These are phyloP conservation scores for Leccinum fallax DNA, from an alignment of 1,284 basidiomycete species.

Conservation along the genomic window DNA sequence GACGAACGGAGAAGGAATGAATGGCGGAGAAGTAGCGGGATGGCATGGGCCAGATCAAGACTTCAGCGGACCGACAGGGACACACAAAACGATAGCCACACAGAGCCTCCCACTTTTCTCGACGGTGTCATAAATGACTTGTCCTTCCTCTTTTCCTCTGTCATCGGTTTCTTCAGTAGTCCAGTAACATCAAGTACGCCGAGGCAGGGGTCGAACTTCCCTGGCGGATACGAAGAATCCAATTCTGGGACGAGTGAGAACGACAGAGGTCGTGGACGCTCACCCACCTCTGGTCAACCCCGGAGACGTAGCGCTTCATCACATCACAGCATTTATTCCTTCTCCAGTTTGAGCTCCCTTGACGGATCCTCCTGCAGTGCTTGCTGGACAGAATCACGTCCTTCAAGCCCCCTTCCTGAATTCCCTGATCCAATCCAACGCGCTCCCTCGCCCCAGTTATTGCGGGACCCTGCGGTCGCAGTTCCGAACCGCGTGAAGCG, in stretches of 20 bases:
- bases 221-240: constrained; percentile 14
- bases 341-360: constrained; percentile 54
- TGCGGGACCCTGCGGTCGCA: constrained; percentile 15
- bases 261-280: constrained; percentile 1
- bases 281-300: neutral
- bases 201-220: constrained; percentile 7
- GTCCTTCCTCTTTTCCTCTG: constrained; percentile 17
- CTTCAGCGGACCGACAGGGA: constrained; percentile 1
- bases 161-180: constrained; percentile 15
- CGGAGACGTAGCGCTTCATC: constrained; percentile 15
- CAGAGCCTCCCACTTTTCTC: constrained; percentile 17
- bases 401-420: constrained; percentile 22
- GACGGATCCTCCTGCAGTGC: constrained; percentile 35
- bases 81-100: neutral
- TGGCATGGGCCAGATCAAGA: constrained; percentile 22
- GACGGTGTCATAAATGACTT: constrained; percentile 21
- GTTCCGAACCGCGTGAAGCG: neutral
- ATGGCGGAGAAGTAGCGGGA: constrained; percentile 1
- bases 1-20: constrained; percentile 13
- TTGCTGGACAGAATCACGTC: constrained; percentile 39
- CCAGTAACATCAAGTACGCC: neutral
- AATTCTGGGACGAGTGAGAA: constrained; percentile 8
- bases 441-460: constrained; percentile 25
- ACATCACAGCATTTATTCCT: constrained; percentile 37
- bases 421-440: constrained; percentile 27